phyloP scores from a whole-genome alignment of 176 grass and related monocot species.

The Guadua angustifolia region DNA sequence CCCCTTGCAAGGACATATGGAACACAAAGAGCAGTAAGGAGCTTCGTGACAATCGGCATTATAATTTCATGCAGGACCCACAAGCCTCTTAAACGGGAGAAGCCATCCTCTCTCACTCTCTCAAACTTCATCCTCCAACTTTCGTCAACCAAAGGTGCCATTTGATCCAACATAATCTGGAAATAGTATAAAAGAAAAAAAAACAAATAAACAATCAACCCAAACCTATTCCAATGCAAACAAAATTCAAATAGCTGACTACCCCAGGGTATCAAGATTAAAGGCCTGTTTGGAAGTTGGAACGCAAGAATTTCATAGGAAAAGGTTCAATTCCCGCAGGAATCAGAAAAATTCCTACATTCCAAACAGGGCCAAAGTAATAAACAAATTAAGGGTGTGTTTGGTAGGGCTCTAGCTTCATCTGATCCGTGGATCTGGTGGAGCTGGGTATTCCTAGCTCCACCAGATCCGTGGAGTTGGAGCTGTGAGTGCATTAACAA shows the following conservation, averaged over 20 bases:
- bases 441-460: no score
- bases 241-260: neutral
- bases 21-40: constrained; percentile 83
- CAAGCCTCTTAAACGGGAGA: constrained; percentile 65
- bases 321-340: neutral
- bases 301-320: neutral
- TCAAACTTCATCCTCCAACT: constrained; percentile 93
- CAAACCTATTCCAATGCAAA: neutral
- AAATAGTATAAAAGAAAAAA: constrained; percentile 12
- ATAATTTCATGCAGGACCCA: constrained; percentile 94
- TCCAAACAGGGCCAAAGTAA: neutral
- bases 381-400: neutral
- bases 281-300: neutral
- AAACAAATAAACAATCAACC: constrained; percentile 17
- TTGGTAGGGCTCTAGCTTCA: no score
- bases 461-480: no score
- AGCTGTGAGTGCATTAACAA: no score
- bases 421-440: no score
- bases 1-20: constrained; percentile 95
- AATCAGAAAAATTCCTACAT: neutral
- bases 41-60: constrained; percentile 79
- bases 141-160: constrained; percentile 91
- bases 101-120: constrained; percentile 82
- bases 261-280: neutral
- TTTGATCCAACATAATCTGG: constrained; percentile 96